Base-by-base conservation (phyloP, 148 eudicot species). In the Arctostaphylos glauca region DNA sequence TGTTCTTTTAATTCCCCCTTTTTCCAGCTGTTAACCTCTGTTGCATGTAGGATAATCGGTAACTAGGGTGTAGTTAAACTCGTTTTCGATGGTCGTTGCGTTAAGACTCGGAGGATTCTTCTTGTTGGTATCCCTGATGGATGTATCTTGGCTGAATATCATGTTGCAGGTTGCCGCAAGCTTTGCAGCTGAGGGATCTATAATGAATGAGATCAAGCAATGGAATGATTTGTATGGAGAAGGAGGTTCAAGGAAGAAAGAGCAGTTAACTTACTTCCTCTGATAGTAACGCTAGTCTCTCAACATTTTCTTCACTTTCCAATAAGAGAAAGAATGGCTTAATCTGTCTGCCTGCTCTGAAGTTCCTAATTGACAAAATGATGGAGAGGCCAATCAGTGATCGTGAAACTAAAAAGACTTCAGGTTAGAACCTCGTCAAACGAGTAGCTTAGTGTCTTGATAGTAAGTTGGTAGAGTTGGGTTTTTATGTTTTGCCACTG, bases 201-300 rank as follows among this genome's bases (percentile, higher is more conserved):
- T 87, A 73, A 93, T 95, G 98, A 84, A 79, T 12, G 98, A 93
- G 82, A 76, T 92, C 84, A 95, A 95, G 85, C 94, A 92, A 59
- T 93, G 98, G 97, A 95, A 93, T 76, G 94, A 92, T 14, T 90
- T 89, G 52, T 93, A 92, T 15, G 98, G 97, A 14, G 98, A 95
- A 85, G 97, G 97, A 48, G 96, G 98, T n/a, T 92, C 98, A 25
- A 88, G 96, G 90, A 93, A 95, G 80, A 93, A 91, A 81, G 97
- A 95, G 88, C 98, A 95, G 83, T 85, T 95, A 10, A 89, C 92
- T 3, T 93, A 93, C 88, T 95, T 95, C 85, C 78, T 95, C 60
- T 94, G 86, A 85, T 64, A 9, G 4, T 58, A 1, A 16, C 12
- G 2, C 38, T 41, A 19, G 13, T 19, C 5, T 4, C 38, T 3